Base-by-base conservation (phyloP, 2,329 filamentous ascomycete genomes). In the Biscogniauxia sp. region DNA sequence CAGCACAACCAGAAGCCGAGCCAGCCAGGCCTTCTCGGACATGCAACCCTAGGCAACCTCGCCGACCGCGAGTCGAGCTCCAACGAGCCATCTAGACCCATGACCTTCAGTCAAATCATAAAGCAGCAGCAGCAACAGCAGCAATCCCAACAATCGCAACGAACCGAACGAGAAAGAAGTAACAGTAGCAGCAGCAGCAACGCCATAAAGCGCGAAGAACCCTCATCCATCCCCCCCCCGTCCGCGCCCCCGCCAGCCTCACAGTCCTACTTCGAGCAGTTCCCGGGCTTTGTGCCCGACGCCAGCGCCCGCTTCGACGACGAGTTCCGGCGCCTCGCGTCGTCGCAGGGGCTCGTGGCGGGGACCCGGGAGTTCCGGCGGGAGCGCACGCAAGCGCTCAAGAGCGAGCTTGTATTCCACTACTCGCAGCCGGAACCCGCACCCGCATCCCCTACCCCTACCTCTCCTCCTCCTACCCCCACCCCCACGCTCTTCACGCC, bases 251-350 rank as follows among this genome's bases (percentile, higher is more conserved):
- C 37, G 37, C 37, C 11, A 3, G 60, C 64, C 15, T 69, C 67
- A 6, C 69, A 70, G 25, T 71, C 67, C 7, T 72, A 66, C 37
- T 71, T 72, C 56, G 66, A 66, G 15, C 65, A 68, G 51, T 59
- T 70, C 5, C 58, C 63, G 1, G 45, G 66, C 55, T 72, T 71
- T 20, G 28, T 57, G 37, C 67, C 70, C n/a, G 49, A 69, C 28
- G 54, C 54, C 26, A 59, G 54, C 11, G 63, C 66, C 4, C 56
- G 57, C 17, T 72, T 72, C 25, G 68, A 70, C 2, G 64, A 70
- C 8, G 69, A 72, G 25, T 72, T 71, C 17, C n/a, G 45, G 4
- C 69, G 70, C 8, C 67, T 69, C 51, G 68, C 68, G 13, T 72
- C 67, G 7, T 71, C 69, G 11, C 70, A 72, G 28, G 37, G 37